phyloP scores from a whole-genome alignment of 2,329 filamentous ascomycete species.

The Colletotrichum sp. region DNA sequence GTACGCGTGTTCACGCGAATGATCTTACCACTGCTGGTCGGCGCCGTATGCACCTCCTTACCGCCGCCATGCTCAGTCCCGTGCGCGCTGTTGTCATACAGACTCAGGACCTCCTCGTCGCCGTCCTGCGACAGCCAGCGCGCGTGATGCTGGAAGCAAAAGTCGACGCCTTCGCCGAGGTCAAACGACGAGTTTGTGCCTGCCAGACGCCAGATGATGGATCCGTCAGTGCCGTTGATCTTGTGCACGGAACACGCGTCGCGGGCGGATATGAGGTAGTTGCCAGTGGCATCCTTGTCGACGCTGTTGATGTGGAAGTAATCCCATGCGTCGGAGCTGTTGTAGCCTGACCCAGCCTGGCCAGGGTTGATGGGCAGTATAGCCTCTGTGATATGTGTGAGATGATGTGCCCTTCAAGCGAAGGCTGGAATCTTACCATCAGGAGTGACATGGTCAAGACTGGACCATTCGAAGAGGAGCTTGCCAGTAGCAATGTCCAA shows the following conservation, averaged over 20 bases:
- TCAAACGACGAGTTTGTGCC: slow-evolving; percentile 49
- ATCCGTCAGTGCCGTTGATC: slow-evolving; percentile 51
- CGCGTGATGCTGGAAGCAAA: slow-evolving; percentile 59
- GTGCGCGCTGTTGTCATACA: slow-evolving; percentile 59
- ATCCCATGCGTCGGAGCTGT: slow-evolving; percentile 42
- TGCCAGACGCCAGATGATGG: slow-evolving; percentile 58
- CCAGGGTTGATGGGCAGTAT: slow-evolving; percentile 51
- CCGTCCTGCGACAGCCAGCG: slow-evolving; percentile 43
- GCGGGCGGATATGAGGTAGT: slow-evolving; percentile 31
- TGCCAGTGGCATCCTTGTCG: slow-evolving; percentile 38
- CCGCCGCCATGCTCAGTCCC: slow-evolving; percentile 44
- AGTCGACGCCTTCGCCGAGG: slow-evolving; percentile 36
- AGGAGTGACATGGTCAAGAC: slow-evolving; percentile 30
- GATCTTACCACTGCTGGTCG: slow-evolving; percentile 51
- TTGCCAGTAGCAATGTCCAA: slow-evolving; percentile 54
- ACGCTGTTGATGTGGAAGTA: slow-evolving; percentile 39
- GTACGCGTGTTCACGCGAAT: slow-evolving; percentile 50
- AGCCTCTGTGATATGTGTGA: slow-evolving; percentile 37
- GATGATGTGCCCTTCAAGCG: not conserved
- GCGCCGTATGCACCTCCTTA: slow-evolving; percentile 7
- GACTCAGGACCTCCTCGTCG: slow-evolving; percentile 50
- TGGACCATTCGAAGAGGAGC: slow-evolving; percentile 53
- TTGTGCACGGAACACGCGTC: slow-evolving; percentile 46
- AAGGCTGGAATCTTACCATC: slow-evolving; percentile 21
- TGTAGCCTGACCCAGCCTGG: slow-evolving; percentile 33